These are phyloP conservation scores for Botrytis sinoallii DNA, from an alignment of 2,329 filamentous ascomycete species.

Conservation along the genomic window DNA sequence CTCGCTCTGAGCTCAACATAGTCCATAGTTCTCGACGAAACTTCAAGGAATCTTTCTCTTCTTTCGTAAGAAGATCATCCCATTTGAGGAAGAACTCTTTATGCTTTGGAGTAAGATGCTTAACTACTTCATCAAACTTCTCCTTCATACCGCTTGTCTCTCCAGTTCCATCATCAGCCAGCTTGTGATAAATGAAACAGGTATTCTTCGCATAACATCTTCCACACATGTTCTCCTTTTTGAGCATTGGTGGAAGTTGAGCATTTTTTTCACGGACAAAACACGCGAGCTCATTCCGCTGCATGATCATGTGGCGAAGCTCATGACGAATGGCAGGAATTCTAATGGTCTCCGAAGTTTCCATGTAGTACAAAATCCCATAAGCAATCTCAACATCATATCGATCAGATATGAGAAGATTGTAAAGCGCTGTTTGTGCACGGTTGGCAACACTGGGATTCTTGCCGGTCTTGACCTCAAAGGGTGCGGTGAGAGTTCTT, in stretches of 20 bases:
- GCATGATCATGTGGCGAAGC: constrained; percentile 93
- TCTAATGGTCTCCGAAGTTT: constrained; percentile 79
- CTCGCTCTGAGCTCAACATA: constrained; percentile 84
- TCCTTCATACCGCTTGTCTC: constrained; percentile 77
- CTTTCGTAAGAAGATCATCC: constrained; percentile 89
- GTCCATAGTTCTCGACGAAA: constrained; percentile 92
- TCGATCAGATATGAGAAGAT: constrained; percentile 84
- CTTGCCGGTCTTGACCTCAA: constrained; percentile 94
- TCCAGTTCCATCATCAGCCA: constrained; percentile 78
- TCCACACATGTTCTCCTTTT: constrained; percentile 75
- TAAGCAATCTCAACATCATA: constrained; percentile 92
- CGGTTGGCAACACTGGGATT: constrained; percentile 78
- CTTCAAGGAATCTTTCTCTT: constrained; percentile 87
- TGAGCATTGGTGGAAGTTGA: constrained; percentile 81
- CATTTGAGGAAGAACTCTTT: constrained; percentile 89
- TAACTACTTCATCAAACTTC: constrained; percentile 77
- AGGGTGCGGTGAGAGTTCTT: constrained; percentile 77
- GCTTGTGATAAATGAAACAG: constrained; percentile 91
- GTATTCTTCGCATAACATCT: constrained; percentile 87
- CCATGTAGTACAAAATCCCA: constrained; percentile 92
- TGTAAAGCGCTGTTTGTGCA: constrained; percentile 93
- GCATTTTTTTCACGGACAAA: constrained; percentile 77
- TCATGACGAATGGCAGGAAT: constrained; percentile 85
- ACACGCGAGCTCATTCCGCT: constrained; percentile 84
- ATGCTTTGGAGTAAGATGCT: constrained; percentile 71